Conservation (phyloP, 1,284 basidiomycete species). For the Phellopilus nigrolimitatus region DNA sequence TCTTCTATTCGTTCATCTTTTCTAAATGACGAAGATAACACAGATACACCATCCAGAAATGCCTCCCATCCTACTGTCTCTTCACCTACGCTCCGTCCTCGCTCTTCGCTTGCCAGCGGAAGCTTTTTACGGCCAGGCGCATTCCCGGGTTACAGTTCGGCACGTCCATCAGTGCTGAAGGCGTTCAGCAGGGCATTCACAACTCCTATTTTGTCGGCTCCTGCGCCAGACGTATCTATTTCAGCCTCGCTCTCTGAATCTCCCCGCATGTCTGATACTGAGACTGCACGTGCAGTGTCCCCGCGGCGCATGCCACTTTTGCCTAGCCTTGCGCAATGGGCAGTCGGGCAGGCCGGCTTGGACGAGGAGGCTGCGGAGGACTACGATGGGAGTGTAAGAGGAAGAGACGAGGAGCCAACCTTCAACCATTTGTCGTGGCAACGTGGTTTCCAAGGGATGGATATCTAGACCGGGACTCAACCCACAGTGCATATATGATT, state of each 20-base stretch:
- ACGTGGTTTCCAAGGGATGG: slow-evolving; percentile 3
- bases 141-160: neutral
- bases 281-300: slow-evolving; percentile 4
- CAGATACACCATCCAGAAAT: slow-evolving; percentile 17
- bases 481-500: too few species aligned
- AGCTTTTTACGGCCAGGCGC: slow-evolving; percentile 8
- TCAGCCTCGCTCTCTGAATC: neutral
- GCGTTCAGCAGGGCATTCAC: slow-evolving; percentile 16
- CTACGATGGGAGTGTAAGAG: slow-evolving; percentile 18
- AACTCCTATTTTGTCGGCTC: slow-evolving; percentile 12
- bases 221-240: neutral
- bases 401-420: slow-evolving; percentile 9
- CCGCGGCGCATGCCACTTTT: slow-evolving; percentile 8
- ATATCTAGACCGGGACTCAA: slow-evolving; percentile 14
- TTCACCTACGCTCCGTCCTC: slow-evolving; percentile 13
- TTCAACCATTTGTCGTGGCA: slow-evolving; percentile 7
- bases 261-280: neutral
- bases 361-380: slow-evolving; percentile 14
- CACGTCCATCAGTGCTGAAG: slow-evolving; percentile 13
- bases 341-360: slow-evolving; percentile 17
- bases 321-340: slow-evolving; percentile 18
- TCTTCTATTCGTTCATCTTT: slow-evolving; percentile 87
- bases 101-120: neutral
- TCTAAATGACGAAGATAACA: slow-evolving; percentile 45
- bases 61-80: neutral